A percentile compares a stretch with the other conserved stretches of the same genome.
phyloP scores from a whole-genome alignment of 1,284 basidiomycete genomes.

The Cryptococcus amylolentus region DNA sequence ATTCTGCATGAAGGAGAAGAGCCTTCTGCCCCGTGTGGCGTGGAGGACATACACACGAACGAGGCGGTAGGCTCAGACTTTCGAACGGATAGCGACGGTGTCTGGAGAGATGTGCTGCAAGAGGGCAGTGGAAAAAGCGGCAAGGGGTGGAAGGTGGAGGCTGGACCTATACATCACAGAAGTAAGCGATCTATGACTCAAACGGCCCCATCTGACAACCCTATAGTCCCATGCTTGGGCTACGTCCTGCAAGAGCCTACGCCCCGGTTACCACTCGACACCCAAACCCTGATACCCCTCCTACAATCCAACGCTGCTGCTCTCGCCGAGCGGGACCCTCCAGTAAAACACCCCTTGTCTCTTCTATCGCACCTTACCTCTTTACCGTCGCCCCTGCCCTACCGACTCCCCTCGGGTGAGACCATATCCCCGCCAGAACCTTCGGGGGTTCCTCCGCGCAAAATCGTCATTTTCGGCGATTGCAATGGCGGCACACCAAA shows the following conservation, averaged over 20 bases:
- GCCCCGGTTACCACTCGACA: slow-evolving; percentile 47
- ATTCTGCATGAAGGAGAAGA: slow-evolving; percentile 59
- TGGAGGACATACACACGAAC: slow-evolving; percentile 59
- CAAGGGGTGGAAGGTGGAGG: slow-evolving; percentile 61
- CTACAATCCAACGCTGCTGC: slow-evolving; percentile 50
- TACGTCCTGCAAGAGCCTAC: slow-evolving; percentile 69
- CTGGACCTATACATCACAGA: slow-evolving; percentile 75
- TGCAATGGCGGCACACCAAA: slow-evolving; percentile 45
- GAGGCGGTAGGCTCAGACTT: slow-evolving; percentile 69
- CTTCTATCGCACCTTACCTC: slow-evolving; percentile 65
- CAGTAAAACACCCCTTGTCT: slow-evolving; percentile 66
- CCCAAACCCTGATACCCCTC: slow-evolving; percentile 40
- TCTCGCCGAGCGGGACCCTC: slow-evolving; percentile 56
- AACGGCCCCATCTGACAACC: background rate
- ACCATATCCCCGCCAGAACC: slow-evolving; percentile 64
- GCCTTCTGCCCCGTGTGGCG: slow-evolving; percentile 56
- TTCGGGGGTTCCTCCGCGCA: slow-evolving; percentile 51
- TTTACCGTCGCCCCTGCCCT: slow-evolving; percentile 54
- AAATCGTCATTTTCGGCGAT: slow-evolving; percentile 46
- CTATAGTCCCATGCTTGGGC: slow-evolving; percentile 74
- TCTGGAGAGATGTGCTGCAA: slow-evolving; percentile 62
- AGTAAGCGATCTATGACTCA: slow-evolving; percentile 53
- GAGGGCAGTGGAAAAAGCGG: slow-evolving; percentile 36
- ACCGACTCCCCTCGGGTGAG: slow-evolving; percentile 72
- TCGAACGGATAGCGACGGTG: slow-evolving; percentile 60